Conservation (phyloP, 768 basidiomycete species). For the Boletus sp. region DNA sequence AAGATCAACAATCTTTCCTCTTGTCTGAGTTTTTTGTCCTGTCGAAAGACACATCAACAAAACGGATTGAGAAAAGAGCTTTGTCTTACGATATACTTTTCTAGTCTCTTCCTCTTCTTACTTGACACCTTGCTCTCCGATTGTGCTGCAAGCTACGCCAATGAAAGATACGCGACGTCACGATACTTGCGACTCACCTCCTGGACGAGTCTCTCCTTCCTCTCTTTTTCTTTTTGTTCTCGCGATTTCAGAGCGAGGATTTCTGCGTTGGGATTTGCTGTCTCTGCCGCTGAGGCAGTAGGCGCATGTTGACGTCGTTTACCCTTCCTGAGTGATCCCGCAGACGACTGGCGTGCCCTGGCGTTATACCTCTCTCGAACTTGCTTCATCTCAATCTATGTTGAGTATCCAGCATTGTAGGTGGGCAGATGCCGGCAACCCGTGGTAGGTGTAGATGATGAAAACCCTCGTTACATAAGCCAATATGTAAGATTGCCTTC, state of each 20-base stretch:
- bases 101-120: conserved; percentile 87
- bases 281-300: conserved; percentile 20
- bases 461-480: too few species aligned
- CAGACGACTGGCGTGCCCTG: conserved; percentile 63
- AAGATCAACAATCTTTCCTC: conserved; percentile 79
- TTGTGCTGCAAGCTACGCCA: conserved; percentile 37
- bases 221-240: conserved; percentile 59
- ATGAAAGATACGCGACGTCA: background rate
- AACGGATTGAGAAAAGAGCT: background rate
- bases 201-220: conserved; percentile 55
- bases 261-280: conserved; percentile 55
- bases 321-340: conserved; percentile 64
- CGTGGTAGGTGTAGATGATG: too few species aligned
- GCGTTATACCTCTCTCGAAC: conserved; percentile 49
- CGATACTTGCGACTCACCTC: conserved; percentile 46
- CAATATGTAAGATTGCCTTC: too few species aligned
- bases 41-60: conserved; percentile 2
- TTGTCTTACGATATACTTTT: conserved; percentile 82
- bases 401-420: background rate
- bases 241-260: conserved; percentile 57
- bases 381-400: conserved; percentile 19
- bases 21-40: conserved; percentile 93
- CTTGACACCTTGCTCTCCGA: conserved; percentile 71
- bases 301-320: conserved; percentile 39
- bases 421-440: background rate